Evolutionary conservation across 495 filamentous ascomycete species (phyloP), one percentile per base, ranked within the genome.

Genomic region (Lasiosphaeria miniovina): DNA sequence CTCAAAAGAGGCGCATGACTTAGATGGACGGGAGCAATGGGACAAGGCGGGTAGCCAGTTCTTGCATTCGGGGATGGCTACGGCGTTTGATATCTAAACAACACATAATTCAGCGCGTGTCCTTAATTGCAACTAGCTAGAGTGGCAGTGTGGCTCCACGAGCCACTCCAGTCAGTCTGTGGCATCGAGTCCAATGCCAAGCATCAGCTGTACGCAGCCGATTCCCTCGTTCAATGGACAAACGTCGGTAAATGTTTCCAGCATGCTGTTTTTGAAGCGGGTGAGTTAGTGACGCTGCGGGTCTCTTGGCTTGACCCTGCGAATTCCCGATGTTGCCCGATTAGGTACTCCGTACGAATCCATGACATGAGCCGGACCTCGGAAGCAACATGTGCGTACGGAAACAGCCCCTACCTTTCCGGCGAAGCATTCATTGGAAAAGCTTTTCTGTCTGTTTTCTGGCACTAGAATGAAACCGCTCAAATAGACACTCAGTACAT

Each of bases 11-110:
- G 60, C 17, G 55, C 61, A 62, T 50, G 66, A 59, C 51, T 56
- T 57, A 64, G 58, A 49, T 40, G 50, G 54, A 62, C 38, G 54
- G 49, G 36, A 52, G 53, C 50, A 65, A 49, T 52, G 60, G 68
- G 61, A 67, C 54, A 55, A 49, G 55, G 56, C 54, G 62, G 58
- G 60, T 61, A 65, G 66, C 65, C 66, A 67, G 52, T 68, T 24
- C 55, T 61, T 67, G 61, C 64, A 68, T 73, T 64, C 63, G 61
- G 67, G 67, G 62, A 65, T 63, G 69, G 68, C 56, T 65, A 73
- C 62, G 70, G 70, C 70, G 70, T 71, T 72, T 73, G 68, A 73
- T 71, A 73, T 71, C 68, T 61, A 66, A 67, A 69, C 51, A 68
- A 59, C 58, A 63, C 62, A 68, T 62, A 59, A 69, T 57, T 65